Evolutionary conservation across 2,329 filamentous ascomycete species (phyloP), one percentile per base, ranked within the genome.

Genomic region (Byssochlamys sp.): DNA sequence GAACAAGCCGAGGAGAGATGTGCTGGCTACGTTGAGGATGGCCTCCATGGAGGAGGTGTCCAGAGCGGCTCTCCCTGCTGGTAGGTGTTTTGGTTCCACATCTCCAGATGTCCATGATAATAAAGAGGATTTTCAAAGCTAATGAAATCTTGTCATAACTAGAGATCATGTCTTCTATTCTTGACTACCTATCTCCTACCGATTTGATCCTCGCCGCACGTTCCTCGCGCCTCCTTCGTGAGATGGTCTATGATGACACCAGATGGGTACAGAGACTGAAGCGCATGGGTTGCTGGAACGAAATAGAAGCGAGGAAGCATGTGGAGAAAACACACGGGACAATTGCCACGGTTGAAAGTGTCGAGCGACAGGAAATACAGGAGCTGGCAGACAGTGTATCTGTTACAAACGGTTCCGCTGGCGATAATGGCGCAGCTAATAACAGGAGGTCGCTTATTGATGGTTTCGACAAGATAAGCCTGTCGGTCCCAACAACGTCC

Each of bases 241-340:
- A 99, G 75, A 99, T 99, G 91, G 91, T 96, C 2, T 99, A 97
- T 74, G 94, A 99, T 72, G 94, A 99, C 73, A 90, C 91, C 54
- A 83, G 92, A 77, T 99, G 94, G 94, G 88, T 97, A 45, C 85
- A 89, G 62, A 83, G 89, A 61, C 75, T 99, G 56, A 88, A 88
- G 70, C 85, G 82, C 58, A 96, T 99, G 85, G 89, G 87, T 1
- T 88, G 89, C 63, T 99, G 94, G 94, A 87, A 95, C 68, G 94
- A 99, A 70, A 73, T 78, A 2, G 92, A 96, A 70, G 94, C 94
- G 3, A 82, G 91, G 60, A 85, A 83, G 64, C 79, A 89, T 55
- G 89, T 90, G 55, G 92, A 96, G 61, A 86, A 92, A 26, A 81
- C 82, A 6, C 80, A 67, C 55, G 66, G 67, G 9, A 70, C 69